Base-by-base conservation (phyloP, 192 early-diverging fungal species). In the Cetraspora pellucida region DNA sequence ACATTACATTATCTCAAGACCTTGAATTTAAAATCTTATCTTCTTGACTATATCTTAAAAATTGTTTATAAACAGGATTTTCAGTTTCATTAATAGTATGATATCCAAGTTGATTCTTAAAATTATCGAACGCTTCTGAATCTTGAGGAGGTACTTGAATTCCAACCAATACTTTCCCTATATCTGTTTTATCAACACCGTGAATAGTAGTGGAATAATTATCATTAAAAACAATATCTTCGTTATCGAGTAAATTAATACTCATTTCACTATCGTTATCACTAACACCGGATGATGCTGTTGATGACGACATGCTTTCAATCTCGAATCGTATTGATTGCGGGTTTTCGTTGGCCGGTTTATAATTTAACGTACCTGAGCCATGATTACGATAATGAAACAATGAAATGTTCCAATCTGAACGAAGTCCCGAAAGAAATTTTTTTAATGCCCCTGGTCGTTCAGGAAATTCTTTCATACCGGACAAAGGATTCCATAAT, bases 321-420 rank as follows among this genome's bases (percentile, higher is more conserved):
- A 37, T 37, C 37, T 6, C 37, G 1, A 37, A 37, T 37, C 37
- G 37, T 7, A 1, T 37, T 37, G 37, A 37, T 37, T 37, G 37
- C 37, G 37, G 37, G 7, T 37, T 7, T 37, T 37, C 37, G 37
- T 37, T 37, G 37, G 1, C 37, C 37, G 37, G 3, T 37, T 2
- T 37, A 37, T 47, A 70, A 45, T 45, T 47, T 23, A 47, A n/a
- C 28, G 10, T 71, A 55, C 49, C 88, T 60, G 90, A 93, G 44
- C 98, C 98, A 84, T 96, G 93, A 83, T 98, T 97, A 64, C 96
- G 88, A 85, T 98, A 98, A 83, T 98, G 97, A 87, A 98, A 98
- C 31, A 98, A 86, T 21, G 94, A 91, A 19, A 96, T 92, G 82
- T 92, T 92, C 90, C 89, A 93, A 46, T 77, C 84, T 50, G 89